Evolutionary conservation across 2,329 filamentous ascomycete genomes (phyloP), one percentile per base, ranked within the genome.

Genomic region (Dactylellina haptotyla): DNA sequence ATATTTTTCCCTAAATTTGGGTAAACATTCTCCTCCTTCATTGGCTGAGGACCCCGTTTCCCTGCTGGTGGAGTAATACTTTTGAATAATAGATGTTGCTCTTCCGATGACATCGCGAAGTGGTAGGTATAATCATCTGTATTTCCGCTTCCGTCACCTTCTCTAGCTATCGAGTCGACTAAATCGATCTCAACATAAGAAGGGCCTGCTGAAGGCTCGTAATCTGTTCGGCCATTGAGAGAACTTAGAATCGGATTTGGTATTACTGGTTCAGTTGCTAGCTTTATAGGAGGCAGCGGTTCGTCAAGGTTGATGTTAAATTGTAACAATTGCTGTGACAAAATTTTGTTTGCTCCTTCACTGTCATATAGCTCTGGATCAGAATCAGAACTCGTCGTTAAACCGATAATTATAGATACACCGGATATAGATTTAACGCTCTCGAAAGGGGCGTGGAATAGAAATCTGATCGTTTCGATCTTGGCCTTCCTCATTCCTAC

Each of bases 71-170:
- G 4, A 2, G 23, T 45, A 16, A 48, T 26, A 37, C 20, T 14
- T 4, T 48, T 28, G n/a, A 61, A 20, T 8, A 39, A 12, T 16
- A 62, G 20, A 28, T 62, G 58, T 1, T 20, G 14, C 43, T 62
- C 58, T 62, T 37, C 18, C 4, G 58, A 63, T 25, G 58, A 63
- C 25, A 53, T 63, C 18, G 45, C 30, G 10, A 63, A 43, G 10
- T 25, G 12, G 16, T 63, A 63, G 3, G 8, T 12, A 14, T 53
- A 53, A 12, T 26, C 32, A 6, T 41, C 25, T 32, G 6, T n/a
- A n/a, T 28, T 6, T 3, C 46, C 46, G n/a, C 9, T 8, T 5
- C n/a, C 46, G 12, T 30, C 46, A 28, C 3, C n/a, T n/a, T n/a
- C n/a, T n/a, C n/a, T n/a, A n/a, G n/a, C 8, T 18, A 37, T 23